Evolutionary conservation across 1,284 basidiomycete species (phyloP).

Genomic region (Cronartium ribicola): DNA sequence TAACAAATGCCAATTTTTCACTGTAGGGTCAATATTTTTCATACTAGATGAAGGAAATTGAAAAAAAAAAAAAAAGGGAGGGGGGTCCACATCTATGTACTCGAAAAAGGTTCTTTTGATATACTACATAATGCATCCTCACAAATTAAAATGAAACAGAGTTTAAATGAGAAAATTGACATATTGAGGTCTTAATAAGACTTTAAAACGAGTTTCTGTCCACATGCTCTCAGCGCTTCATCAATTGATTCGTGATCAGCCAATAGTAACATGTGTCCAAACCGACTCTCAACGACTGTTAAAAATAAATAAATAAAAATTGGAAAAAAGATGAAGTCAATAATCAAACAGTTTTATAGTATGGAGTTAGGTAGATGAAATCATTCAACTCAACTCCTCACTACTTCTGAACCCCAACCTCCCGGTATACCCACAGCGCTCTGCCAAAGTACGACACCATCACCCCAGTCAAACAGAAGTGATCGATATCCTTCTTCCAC

Average conservation of each 20-base stretch:
- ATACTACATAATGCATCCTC: too few species aligned
- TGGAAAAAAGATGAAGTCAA: neutral
- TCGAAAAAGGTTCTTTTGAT: too few species aligned
- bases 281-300: slow-evolving; percentile 1
- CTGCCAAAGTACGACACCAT: neutral
- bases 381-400: neutral
- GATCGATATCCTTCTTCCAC: slow-evolving; percentile 39
- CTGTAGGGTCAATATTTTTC: too few species aligned
- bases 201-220: neutral
- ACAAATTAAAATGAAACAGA: too few species aligned
- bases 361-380: too few species aligned
- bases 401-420: slow-evolving; percentile 7
- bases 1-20: too few species aligned
- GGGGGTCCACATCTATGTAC: too few species aligned
- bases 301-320: slow-evolving; percentile 2
- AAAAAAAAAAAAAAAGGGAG: too few species aligned
- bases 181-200: too few species aligned
- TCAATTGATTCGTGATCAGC: slow-evolving; percentile 6
- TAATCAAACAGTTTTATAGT: too few species aligned
- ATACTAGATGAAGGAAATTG: too few species aligned
- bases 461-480: slow-evolving; percentile 45
- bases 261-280: neutral
- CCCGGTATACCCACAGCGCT: slow-evolving; percentile 42
- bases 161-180: too few species aligned
- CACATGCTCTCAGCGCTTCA: slow-evolving; percentile 3